Evolutionary conservation across 768 basidiomycete species (phyloP), one percentile per base, ranked within the genome.

Genomic region (Vishniacozyma victoriae): DNA sequence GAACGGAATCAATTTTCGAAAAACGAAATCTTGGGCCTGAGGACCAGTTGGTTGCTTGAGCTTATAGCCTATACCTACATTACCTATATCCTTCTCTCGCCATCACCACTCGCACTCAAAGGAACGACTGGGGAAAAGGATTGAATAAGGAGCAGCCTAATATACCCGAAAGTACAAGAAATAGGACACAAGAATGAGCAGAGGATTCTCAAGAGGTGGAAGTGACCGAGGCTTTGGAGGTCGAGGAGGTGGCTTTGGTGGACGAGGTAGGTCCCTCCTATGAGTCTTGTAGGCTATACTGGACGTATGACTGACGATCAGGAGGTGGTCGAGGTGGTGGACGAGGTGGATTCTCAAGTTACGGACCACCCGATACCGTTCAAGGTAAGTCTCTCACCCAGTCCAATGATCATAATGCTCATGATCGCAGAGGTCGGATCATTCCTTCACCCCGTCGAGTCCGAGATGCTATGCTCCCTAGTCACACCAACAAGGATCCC

Each of bases 391-490:
- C 20, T 11, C 31, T 35, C 35, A 23, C 38, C 24, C 33, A 16
- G 52, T 18, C 20, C 11, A 14, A 12, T 14, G 16, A n/a, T 39
- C 19, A 18, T 3, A 48, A 16, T 12, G 18, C 15, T 25, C 12
- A 2, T 36, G 6, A 15, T 38, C 20, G 11, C 60, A 95, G 92
- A 95, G 76, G 83, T 93, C 76, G 91, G 92, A 48, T 76, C 84
- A 1, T 95, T 97, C 70, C 69, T 90, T 25, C 95, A 97, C 70
- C 86, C 92, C 13, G 93, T 97, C 33, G 93, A 99, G 75, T 89
- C 88, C 51, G 92, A 99, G 71, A 97, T 99, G 93, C 78, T 99
- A 42, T 99, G 95, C 72, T 78, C 83, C 5, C 89, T 91, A 3
- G 73, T 81, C 16, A 79, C 88, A 68, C 74, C 84, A 2, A 84